Evolutionary conservation across 192 early-diverging fungal species (phyloP).

Genomic region (Rhizoclosmatium globosum): DNA sequence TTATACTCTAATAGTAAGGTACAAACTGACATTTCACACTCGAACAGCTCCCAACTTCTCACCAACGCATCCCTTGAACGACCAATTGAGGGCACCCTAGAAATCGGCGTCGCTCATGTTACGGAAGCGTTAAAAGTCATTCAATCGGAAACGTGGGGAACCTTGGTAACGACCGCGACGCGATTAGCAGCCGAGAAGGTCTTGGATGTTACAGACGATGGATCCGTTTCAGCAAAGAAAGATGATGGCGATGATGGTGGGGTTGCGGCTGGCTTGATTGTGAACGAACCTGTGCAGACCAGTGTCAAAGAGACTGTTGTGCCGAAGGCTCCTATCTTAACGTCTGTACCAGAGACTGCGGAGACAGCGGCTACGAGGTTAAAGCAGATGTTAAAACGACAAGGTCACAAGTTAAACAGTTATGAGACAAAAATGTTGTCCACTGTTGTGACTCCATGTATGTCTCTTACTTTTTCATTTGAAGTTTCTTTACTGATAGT

Average conservation of each 20-base stretch:
- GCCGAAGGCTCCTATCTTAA: background rate
- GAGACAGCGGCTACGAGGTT: conserved; percentile 48
- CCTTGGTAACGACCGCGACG: conserved; percentile 7
- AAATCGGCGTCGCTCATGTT: conserved; percentile 4
- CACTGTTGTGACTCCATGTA: conserved; percentile 84
- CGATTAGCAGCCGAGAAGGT: background rate
- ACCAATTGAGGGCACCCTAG: background rate
- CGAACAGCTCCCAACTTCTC: background rate
- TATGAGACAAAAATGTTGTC: conserved; percentile 82
- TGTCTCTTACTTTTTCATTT: conserved; percentile 31
- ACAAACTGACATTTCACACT: background rate
- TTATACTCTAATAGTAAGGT: background rate
- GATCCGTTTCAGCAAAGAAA: background rate
- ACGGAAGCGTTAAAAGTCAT: conserved; percentile 34
- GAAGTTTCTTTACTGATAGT: background rate
- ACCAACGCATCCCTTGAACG: background rate
- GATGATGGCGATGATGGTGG: conserved; percentile 15
- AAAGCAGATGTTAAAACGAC: conserved; percentile 42
- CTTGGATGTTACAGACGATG: background rate
- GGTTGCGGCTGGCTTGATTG: background rate
- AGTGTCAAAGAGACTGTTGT: background rate
- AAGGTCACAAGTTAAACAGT: conserved; percentile 48
- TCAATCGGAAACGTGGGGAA: conserved; percentile 32
- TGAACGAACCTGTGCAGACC: conserved; percentile 18
- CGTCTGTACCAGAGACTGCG: conserved; percentile 25